A percentile compares a stretch with the other conserved stretches of the same genome.
These are phyloP conservation scores for Fomitopsis pulvina DNA, from an alignment of 768 basidiomycete genomes.

Conservation along the genomic window DNA sequence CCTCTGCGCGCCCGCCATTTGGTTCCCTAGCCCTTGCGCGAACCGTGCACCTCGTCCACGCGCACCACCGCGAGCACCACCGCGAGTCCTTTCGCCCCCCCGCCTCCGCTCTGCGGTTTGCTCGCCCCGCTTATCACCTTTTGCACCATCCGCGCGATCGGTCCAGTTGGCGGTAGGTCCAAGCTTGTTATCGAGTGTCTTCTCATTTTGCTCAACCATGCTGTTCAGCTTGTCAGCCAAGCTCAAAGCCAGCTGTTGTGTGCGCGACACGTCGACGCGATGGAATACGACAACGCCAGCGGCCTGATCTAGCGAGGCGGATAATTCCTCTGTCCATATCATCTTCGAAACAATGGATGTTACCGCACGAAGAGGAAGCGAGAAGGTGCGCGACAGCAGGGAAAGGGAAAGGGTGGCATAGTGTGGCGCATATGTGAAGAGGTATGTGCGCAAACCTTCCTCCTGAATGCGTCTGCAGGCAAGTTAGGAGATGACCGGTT, in stretches of 20 bases:
- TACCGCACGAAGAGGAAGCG: slow-evolving; percentile 70
- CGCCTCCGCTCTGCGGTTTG: slow-evolving; percentile 71
- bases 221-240: slow-evolving; percentile 83
- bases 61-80: slow-evolving; percentile 54
- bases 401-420: slow-evolving; percentile 89
- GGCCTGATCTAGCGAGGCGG: slow-evolving; percentile 89
- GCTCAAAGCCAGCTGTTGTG: slow-evolving; percentile 84
- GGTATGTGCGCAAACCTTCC: slow-evolving; percentile 92
- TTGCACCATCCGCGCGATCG: slow-evolving; percentile 61
- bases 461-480: slow-evolving; percentile 89
- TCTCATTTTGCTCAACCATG: slow-evolving; percentile 91
- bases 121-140: slow-evolving; percentile 76
- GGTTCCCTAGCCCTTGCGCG: slow-evolving; percentile 76
- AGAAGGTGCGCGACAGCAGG: slow-evolving; percentile 84
- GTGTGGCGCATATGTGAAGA: slow-evolving; percentile 95
- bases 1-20: slow-evolving; percentile 46
- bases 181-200: slow-evolving; percentile 77
- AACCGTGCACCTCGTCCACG: slow-evolving; percentile 77
- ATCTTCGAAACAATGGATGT: slow-evolving; percentile 94
- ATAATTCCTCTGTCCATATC: slow-evolving; percentile 96
- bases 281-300: slow-evolving; percentile 91
- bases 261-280: slow-evolving; percentile 78
- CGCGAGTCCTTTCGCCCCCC: slow-evolving; percentile 63
- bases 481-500: not conserved
- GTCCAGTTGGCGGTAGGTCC: slow-evolving; percentile 60